Evolutionary conservation across 441 rosid genomes (phyloP).

Genomic region (Arabidopsis lyrata): DNA sequence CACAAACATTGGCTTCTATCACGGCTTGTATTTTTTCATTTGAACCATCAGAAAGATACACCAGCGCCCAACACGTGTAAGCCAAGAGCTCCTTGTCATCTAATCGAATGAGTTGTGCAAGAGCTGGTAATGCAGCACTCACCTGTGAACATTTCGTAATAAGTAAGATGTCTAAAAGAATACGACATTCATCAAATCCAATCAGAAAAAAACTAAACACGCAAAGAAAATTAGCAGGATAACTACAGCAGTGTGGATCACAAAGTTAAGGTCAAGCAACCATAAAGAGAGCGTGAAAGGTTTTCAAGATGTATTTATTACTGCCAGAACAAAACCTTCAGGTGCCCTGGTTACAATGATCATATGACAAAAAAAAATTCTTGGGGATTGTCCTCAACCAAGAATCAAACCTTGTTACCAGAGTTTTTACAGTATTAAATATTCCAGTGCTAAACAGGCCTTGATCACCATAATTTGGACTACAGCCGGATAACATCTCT

Average conservation of each 20-base stretch:
- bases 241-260: constrained; percentile 3
- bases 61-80: constrained; percentile 67
- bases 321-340: constrained; percentile 9
- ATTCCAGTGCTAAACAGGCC: neutral
- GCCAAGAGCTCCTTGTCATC: constrained; percentile 66
- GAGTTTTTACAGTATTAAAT: neutral
- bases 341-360: constrained; percentile 8
- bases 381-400: neutral
- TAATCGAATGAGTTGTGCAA: constrained; percentile 61
- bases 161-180: constrained; percentile 26
- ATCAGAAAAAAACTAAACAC: constrained; percentile 2
- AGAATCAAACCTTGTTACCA: constrained; percentile 4
- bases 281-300: neutral
- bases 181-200: constrained; percentile 31
- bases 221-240: constrained; percentile 9
- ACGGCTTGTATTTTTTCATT: constrained; percentile 62
- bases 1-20: constrained; percentile 66
- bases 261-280: constrained; percentile 1
- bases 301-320: constrained; percentile 10
- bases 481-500: neutral
- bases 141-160: constrained; percentile 48
- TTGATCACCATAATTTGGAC: constrained; percentile 23
- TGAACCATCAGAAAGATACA: constrained; percentile 65
- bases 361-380: constrained; percentile 4
- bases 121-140: constrained; percentile 62